Evolutionary conservation across 73 alveolate genomes (phyloP), one percentile per base, ranked within the genome.

Genomic region (Urostyla sp.): DNA sequence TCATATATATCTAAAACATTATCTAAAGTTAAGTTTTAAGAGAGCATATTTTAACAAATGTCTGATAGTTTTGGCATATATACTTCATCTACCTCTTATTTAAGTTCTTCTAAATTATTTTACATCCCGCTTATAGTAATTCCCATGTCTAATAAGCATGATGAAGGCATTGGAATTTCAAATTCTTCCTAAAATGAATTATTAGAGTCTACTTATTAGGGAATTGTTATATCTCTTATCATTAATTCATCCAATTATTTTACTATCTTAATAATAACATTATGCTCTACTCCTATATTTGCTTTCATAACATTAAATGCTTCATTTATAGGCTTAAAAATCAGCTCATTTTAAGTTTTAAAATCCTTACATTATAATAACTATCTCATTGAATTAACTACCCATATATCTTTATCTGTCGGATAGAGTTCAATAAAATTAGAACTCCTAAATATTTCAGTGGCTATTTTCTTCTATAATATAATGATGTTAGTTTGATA

Each of bases 361-460:
- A 24, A 59, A 37, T 77, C 72, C 55, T 45, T 77, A 73, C 88
- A 77, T 0, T 43, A 58, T 15, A 77, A 46, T 0, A 77, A 59
- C 73, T 77, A 51, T 43, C 88, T 36, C 44, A 54, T 16, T 4
- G 88, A 58, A 59, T 77, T 59, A 26, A 77, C 73, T n/a, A 80
- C 88, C 79, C 80, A 77, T 13, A 77, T 58, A 18, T 77, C 88
- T 30, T 77, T 20, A 4, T 77, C 77, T 0, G 61, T 44, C 7
- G 88, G 88, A 26, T 77, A 43, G 21, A 77, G 48, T 38, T 77
- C 88, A 28, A 77, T 77, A 38, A 77, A 77, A 48, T 59, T 40
- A 20, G 80, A 58, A 24, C 37, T 48, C 15, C 54, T 13, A 35
- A n/a, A 44, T 46, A 77, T 59, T 31, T 77, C 88, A 38, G 24